These are phyloP conservation scores for Saturnispora quitensis DNA, from an alignment of 805 yeast genomes.

Conservation along the genomic window DNA sequence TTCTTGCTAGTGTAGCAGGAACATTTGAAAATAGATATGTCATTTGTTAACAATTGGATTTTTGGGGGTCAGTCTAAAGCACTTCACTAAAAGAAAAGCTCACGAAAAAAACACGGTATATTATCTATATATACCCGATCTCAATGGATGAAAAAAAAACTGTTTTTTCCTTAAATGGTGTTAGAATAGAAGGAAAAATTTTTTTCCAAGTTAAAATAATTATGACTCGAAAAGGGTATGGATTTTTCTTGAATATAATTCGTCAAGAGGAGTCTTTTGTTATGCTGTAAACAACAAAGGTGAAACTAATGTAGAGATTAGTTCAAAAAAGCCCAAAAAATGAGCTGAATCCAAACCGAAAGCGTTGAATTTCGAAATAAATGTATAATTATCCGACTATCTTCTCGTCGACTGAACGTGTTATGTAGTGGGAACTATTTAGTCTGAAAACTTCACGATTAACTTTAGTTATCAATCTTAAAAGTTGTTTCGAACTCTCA, in stretches of 20 bases:
- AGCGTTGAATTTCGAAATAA: background rate
- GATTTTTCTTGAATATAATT: background rate
- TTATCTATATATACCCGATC: background rate
- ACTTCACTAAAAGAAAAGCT: background rate
- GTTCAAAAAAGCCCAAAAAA: background rate
- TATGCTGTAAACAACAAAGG: background rate
- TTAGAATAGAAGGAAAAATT: background rate
- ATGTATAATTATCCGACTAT: background rate
- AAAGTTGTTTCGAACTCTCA: background rate
- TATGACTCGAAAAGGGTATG: background rate
- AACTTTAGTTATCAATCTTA: background rate
- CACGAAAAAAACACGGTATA: background rate
- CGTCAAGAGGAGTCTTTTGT: background rate
- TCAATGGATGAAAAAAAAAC: background rate
- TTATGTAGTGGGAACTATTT: background rate
- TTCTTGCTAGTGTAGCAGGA: conserved; percentile 28
- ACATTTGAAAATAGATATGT: conserved; percentile 17
- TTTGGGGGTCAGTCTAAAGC: background rate
- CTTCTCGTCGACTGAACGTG: no score
- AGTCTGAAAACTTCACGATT: no score
- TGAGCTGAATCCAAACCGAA: background rate
- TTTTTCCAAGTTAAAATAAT: background rate
- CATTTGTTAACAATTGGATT: conserved; percentile 3
- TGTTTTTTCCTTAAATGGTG: background rate
- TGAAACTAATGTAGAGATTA: background rate